phyloP scores from a whole-genome alignment of 257 asterid species.

The Primulina huaijiensis region DNA sequence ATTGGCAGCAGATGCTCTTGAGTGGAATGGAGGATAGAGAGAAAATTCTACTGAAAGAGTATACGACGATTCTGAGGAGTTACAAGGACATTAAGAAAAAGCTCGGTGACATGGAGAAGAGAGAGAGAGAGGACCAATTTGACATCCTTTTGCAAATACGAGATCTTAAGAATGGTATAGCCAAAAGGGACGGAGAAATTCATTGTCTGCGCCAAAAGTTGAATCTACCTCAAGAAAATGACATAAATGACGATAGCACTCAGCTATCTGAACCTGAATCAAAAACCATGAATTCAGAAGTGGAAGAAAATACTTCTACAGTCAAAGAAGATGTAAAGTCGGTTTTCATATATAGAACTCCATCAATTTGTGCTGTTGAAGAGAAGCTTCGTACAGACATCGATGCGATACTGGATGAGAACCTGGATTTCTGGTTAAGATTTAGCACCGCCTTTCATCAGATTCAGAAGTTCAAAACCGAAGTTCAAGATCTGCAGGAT shows the following conservation, averaged over 20 bases:
- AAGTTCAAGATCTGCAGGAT: slow-evolving; percentile 58
- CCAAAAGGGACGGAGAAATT: slow-evolving; percentile 68
- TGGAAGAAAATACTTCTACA: slow-evolving; percentile 3
- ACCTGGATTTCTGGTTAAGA: slow-evolving; percentile 87
- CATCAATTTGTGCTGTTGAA: slow-evolving; percentile 49
- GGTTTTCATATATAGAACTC: slow-evolving; percentile 28
- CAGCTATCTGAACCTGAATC: slow-evolving; percentile 24
- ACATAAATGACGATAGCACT: slow-evolving; percentile 19
- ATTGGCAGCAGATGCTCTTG: slow-evolving; percentile 77
- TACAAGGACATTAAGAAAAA: slow-evolving; percentile 79
- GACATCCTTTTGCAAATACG: slow-evolving; percentile 62
- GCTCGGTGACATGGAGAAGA: slow-evolving; percentile 61
- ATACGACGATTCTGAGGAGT: slow-evolving; percentile 60
- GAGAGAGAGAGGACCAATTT: slow-evolving; percentile 54
- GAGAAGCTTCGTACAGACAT: slow-evolving; percentile 64
- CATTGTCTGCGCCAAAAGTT: slow-evolving; percentile 44
- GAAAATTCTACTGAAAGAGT: slow-evolving; percentile 65
- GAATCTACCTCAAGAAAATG: slow-evolving; percentile 29
- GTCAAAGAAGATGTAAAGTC: slow-evolving; percentile 31
- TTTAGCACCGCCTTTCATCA: slow-evolving; percentile 87
- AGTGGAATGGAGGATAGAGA: slow-evolving; percentile 75
- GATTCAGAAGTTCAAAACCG: slow-evolving; percentile 75
- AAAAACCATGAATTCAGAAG: slow-evolving; percentile 29
- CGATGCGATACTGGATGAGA: slow-evolving; percentile 80
- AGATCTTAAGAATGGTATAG: slow-evolving; percentile 53